Percentiles rank a stretch among this genome's conserved stretches.
These are phyloP conservation scores for Mortierella sp. DNA, from an alignment of 371 early-diverging fungal genomes.

Conservation along the genomic window DNA sequence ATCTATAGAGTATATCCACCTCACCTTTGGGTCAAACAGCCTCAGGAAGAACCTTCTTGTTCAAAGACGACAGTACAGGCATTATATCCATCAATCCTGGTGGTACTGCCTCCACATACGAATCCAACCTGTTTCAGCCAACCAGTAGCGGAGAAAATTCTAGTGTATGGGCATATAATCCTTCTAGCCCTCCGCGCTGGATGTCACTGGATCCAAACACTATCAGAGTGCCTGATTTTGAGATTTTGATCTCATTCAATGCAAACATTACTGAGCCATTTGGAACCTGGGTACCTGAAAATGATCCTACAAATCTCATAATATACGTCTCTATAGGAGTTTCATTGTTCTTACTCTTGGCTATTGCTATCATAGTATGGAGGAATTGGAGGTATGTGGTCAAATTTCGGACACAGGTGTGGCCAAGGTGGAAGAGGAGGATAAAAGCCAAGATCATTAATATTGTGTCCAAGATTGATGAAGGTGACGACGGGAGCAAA, in stretches of 20 bases:
- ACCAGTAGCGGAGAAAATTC: neutral
- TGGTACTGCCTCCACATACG: neutral
- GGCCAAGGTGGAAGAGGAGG: neutral
- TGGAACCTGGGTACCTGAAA: neutral
- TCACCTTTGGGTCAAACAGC: neutral
- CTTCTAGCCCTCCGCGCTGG: neutral
- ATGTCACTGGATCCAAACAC: neutral
- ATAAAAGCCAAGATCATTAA: slow-evolving; percentile 4
- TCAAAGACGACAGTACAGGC: neutral
- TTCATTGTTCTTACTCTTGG: neutral
- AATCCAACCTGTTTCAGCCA: neutral
- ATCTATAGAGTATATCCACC: too few species aligned
- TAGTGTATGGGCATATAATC: neutral
- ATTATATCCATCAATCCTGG: neutral
- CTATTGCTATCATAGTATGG: neutral
- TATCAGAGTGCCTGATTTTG: neutral
- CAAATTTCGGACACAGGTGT: neutral
- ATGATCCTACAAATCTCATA: neutral
- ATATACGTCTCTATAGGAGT: neutral
- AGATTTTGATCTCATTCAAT: neutral
- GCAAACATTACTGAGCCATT: neutral
- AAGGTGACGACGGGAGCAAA: neutral
- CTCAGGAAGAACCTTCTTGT: neutral
- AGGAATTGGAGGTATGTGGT: neutral
- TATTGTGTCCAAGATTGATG: neutral